Base-by-base conservation (phyloP, 2,329 filamentous ascomycete species). In the Pseudopithomyces maydicus region DNA sequence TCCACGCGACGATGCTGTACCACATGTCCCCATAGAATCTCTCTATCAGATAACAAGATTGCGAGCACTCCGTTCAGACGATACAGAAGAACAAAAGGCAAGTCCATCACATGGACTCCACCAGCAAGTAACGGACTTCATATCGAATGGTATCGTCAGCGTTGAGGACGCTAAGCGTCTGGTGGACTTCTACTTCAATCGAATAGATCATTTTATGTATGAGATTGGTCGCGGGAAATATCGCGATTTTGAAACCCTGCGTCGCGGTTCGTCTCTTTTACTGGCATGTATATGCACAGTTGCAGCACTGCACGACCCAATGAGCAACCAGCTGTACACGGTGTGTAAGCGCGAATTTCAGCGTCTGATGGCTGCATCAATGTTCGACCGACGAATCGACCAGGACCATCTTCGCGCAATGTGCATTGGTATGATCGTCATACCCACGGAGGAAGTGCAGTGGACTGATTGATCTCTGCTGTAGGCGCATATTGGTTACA, bases 401-500 rank as follows among this genome's bases (percentile, higher is more conserved):
- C 72, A 85, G 17, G 85, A 88, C 53, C 82, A 85, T 54, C 79
- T 88, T 20, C 79, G 85, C 2, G 85, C 84, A 3, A 79, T 88
- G 36, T 86, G 84, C 41, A 81, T 88, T 3, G 47, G 47, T 50
- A 41, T 1, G 47, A 17, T n/a, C 7, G 2, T 4, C 23, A 20
- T n/a, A 29, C 12, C 2, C 19, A 14, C 17, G 11, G 17, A 6
- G 6, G 2, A n/a, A 38, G n/a, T n/a, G n/a, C 12, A 17, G 11
- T 20, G 15, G 20, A 23, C 14, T 23, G 10, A 2, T 23, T 4
- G n/a, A 8, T 3, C 17, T 8, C 6, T 20, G 19, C 15, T 49
- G 7, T 10, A 50, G 85, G 83, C 0, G 82, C 85, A 0, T 88
- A 87, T 62, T 88, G 85, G 86, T 77, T 88, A 0, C 84, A 83